phyloP scores from a whole-genome alignment of 2,329 filamentous ascomycete species.

The Ascochyta pisi region DNA sequence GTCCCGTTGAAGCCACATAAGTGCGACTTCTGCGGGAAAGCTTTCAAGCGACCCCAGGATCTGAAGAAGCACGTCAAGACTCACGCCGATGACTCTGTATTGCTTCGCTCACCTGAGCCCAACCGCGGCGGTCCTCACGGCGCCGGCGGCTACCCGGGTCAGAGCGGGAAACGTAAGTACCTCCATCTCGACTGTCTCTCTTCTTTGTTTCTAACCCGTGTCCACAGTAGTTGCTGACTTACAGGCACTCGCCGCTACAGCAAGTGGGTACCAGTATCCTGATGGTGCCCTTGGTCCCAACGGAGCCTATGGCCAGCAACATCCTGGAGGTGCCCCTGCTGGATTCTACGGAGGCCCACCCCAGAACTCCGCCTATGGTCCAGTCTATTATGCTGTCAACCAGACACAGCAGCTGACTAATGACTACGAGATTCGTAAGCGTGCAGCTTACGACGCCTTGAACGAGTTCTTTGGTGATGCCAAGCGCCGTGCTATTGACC shows the following conservation, averaged over 20 bases:
- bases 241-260: constrained; percentile 58
- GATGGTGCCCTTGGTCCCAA: constrained; percentile 48
- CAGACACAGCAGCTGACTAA: constrained; percentile 72
- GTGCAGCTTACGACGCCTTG: constrained; percentile 79
- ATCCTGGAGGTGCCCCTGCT: constrained; percentile 56
- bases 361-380: constrained; percentile 65
- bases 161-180: constrained; percentile 51
- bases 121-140: constrained; percentile 54
- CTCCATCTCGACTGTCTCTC: constrained; percentile 12
- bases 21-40: constrained; percentile 98
- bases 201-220: constrained; percentile 44
- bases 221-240: constrained; percentile 54
- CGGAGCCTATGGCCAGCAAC: constrained; percentile 56
- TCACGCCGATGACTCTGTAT: constrained; percentile 91
- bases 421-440: constrained; percentile 77
- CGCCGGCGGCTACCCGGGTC: constrained; percentile 44
- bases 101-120: constrained; percentile 68
- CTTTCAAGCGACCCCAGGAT: constrained; percentile 98
- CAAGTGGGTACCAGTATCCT: constrained; percentile 57
- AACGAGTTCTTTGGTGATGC: constrained; percentile 94
- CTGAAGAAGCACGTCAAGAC: constrained; percentile 99
- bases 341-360: constrained; percentile 62
- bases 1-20: constrained; percentile 99
- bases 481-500: constrained; percentile 90
- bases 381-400: constrained; percentile 79